phyloP scores from a whole-genome alignment of 768 basidiomycete genomes.

The Suillus plorans region DNA sequence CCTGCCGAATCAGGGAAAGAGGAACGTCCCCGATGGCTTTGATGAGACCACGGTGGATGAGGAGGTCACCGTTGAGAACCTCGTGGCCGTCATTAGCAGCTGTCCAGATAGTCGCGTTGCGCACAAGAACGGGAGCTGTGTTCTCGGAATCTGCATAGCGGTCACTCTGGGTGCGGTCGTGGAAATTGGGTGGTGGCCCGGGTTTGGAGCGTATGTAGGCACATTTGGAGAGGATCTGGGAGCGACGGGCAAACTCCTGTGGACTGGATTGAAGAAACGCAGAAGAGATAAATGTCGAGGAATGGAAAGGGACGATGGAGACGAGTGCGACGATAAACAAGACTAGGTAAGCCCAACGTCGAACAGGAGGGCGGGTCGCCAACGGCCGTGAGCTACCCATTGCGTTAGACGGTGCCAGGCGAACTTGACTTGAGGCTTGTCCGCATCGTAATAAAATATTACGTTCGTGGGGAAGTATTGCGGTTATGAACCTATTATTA shows the following conservation, averaged over 20 bases:
- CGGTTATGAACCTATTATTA: neutral
- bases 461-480: neutral
- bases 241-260: constrained; percentile 13
- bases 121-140: constrained; percentile 62
- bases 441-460: too few species aligned
- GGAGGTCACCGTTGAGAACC: constrained; percentile 62
- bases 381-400: constrained; percentile 1
- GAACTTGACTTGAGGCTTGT: neutral
- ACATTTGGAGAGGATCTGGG: constrained; percentile 42
- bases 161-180: constrained; percentile 55
- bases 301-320: neutral
- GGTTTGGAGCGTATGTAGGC: constrained; percentile 38
- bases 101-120: constrained; percentile 85
- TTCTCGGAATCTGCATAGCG: constrained; percentile 52
- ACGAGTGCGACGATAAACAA: neutral
- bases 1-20: constrained; percentile 16
- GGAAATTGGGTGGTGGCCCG: constrained; percentile 47
- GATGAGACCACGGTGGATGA: constrained; percentile 70
- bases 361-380: neutral
- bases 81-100: constrained; percentile 67
- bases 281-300: neutral
- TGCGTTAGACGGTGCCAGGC: neutral
- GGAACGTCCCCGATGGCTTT: constrained; percentile 53
- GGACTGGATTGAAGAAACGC: neutral
- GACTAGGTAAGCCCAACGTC: neutral